Evolutionary conservation across 2,329 filamentous ascomycete genomes (phyloP), one percentile per base, ranked within the genome.

Genomic region (Huntiella savannae): DNA sequence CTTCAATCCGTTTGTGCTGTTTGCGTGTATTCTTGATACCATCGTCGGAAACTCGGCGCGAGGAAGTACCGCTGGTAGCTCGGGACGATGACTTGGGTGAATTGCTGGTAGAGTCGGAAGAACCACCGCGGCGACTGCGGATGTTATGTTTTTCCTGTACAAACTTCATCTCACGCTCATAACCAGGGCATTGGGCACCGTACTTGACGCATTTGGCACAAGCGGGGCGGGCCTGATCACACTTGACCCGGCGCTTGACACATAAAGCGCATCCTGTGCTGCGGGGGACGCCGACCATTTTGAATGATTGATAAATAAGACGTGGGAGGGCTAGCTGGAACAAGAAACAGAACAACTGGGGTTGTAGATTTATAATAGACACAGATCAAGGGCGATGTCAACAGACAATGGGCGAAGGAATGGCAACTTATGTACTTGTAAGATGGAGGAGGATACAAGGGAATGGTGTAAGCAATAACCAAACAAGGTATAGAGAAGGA

Each of bases 191-290:
- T 5, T 54, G 53, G 16, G 54, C 57, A 33, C 61, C 60, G 48
- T 64, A 64, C 44, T 56, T 61, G 45, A 54, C 49, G 53, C 63
- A 65, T 45, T 65, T 65, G 17, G 54, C 55, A 46, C 63, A 64
- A 45, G 54, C 56, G 8, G 66, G 67, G 8, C 58, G 60, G 16
- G 51, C 55, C 54, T 68, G 60, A 53, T 70, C 67, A 50, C 68
- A 70, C 57, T 66, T 62, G 49, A 65, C 59, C 41, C 59, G 59
- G 46, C 63, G 58, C 54, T 58, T 61, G 49, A 61, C 58, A 54
- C 63, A 65, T 35, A 64, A 55, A 46, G 57, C 56, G 52, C 63
- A 66, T 51, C 52, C 52, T 8, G 48, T 54, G 48, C 52, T 54
- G 19, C 52, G 43, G 3, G 52, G 51, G 4, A 54, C 51, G 33